A percentile compares a stretch with the other conserved stretches of the same genome.
phyloP scores from a whole-genome alignment of 805 yeast species.

The Ogataea neopini region DNA sequence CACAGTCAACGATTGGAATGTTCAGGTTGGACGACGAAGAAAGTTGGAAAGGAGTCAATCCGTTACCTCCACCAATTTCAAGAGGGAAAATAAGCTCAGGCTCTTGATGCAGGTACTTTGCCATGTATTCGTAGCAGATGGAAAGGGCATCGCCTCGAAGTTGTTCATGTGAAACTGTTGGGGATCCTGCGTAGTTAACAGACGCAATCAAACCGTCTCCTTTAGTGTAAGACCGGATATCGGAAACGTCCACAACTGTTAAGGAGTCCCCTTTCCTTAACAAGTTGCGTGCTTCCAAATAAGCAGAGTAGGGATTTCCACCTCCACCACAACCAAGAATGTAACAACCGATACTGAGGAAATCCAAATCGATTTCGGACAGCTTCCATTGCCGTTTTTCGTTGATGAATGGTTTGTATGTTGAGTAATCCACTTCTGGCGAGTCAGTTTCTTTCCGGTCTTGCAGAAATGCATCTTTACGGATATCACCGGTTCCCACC shows the following conservation, averaged over 20 bases:
- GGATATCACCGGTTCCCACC: slow-evolving; percentile 11
- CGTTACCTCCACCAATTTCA: slow-evolving; percentile 49
- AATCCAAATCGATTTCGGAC: slow-evolving; percentile 44
- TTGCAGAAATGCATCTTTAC: slow-evolving; percentile 14
- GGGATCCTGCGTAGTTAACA: slow-evolving; percentile 46
- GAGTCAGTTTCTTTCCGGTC: slow-evolving; percentile 16
- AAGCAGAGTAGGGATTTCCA: slow-evolving; percentile 46
- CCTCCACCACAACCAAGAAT: slow-evolving; percentile 56
- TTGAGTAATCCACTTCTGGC: slow-evolving; percentile 28
- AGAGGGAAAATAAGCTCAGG: slow-evolving; percentile 40
- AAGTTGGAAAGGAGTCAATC: slow-evolving; percentile 34
- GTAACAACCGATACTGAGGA: slow-evolving; percentile 43
- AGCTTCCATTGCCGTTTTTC: slow-evolving; percentile 39
- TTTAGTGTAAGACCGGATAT: slow-evolving; percentile 27
- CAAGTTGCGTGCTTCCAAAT: slow-evolving; percentile 36
- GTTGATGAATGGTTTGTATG: slow-evolving; percentile 36
- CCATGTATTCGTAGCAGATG: slow-evolving; percentile 33
- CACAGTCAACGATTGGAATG: slow-evolving; percentile 40
- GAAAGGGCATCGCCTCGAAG: slow-evolving; percentile 41
- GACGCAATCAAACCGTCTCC: slow-evolving; percentile 35
- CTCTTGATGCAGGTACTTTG: slow-evolving; percentile 28
- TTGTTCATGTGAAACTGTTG: slow-evolving; percentile 48
- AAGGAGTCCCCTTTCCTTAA: slow-evolving; percentile 38
- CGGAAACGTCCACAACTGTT: slow-evolving; percentile 38
- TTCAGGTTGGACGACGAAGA: slow-evolving; percentile 23